Percentiles rank a stretch among this genome's conserved stretches.
phyloP scores from a whole-genome alignment of 768 basidiomycete species.

The Boletus vermiculosoides region DNA sequence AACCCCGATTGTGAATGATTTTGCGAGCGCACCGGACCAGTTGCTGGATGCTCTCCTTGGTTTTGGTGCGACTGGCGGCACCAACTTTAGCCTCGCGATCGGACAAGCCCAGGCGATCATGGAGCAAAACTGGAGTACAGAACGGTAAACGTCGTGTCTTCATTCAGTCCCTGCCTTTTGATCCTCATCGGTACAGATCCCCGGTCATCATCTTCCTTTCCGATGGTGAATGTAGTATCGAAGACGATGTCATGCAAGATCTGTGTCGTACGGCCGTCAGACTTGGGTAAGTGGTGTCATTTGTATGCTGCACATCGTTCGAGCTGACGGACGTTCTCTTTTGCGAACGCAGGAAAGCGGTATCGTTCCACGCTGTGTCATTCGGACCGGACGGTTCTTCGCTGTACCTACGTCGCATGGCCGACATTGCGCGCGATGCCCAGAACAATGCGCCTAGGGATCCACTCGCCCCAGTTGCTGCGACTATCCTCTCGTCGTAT shows the following conservation, averaged over 20 bases:
- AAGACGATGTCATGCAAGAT: slow-evolving; percentile 38
- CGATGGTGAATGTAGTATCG: slow-evolving; percentile 47
- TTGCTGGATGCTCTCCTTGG: slow-evolving; percentile 41
- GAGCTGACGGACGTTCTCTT: not conserved
- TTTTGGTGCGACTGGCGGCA: slow-evolving; percentile 35
- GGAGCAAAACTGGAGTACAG: slow-evolving; percentile 49
- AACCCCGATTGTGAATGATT: slow-evolving; percentile 43
- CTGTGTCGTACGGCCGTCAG: slow-evolving; percentile 42
- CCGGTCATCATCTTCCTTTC: slow-evolving; percentile 41
- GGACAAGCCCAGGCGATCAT: slow-evolving; percentile 36
- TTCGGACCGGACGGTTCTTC: slow-evolving; percentile 41
- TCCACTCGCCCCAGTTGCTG: slow-evolving; percentile 33
- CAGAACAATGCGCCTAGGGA: slow-evolving; percentile 45
- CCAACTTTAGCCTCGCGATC: slow-evolving; percentile 46
- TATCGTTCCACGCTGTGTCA: slow-evolving; percentile 57
- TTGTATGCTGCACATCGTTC: no score
- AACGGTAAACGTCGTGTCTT: slow-evolving; percentile 35
- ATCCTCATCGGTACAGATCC: slow-evolving; percentile 1
- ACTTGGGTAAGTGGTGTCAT: slow-evolving; percentile 39
- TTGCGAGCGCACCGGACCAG: slow-evolving; percentile 43
- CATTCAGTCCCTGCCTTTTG: not conserved
- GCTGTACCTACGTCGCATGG: slow-evolving; percentile 46
- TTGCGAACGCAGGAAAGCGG: slow-evolving; percentile 40
- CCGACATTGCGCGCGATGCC: slow-evolving; percentile 47
- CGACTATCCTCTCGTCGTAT: slow-evolving; percentile 45